Evolutionary conservation across 2,329 filamentous ascomycete species (phyloP), one percentile per base, ranked within the genome.

Genomic region (Leptographium flavum): DNA sequence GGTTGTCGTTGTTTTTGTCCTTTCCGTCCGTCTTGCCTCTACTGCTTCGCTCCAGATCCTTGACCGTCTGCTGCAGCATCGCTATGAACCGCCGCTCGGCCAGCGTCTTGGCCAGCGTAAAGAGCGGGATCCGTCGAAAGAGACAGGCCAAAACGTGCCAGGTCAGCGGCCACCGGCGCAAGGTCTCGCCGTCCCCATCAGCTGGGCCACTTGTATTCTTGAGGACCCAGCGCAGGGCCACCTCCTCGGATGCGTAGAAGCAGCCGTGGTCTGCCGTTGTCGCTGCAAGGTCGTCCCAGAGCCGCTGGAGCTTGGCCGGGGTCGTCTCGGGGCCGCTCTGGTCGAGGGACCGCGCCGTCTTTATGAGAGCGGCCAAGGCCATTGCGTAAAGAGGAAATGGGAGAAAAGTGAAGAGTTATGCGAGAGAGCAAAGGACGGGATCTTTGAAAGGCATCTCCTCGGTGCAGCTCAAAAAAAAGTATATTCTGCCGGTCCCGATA

Each of bases 61-160:
- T 69, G 40, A 87, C 61, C 0, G 80, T 75, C 53, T 76, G 73
- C 53, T 80, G 76, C 36, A 93, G 58, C 10, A 86, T 73, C 1
- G 64, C 61, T 30, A 83, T 63, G 44, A 93, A 85, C 39, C 76
- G 72, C 46, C 80, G 70, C 47, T 87, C 79, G 21, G 76, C 78
- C 7, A 94, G 68, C 4, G 83, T 77, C 47, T 79, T 78, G 9
- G 84, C 83, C 22, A 85, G 67, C 11, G 76, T 79, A 39, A 82
- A 79, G 0, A 78, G 65, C 0, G 84, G 80, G 17, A 90, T 74
- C n/a, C 76, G 65, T 42, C 69, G 65, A 45, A 85, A 70, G 40
- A 82, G 66, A 47, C 70, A 71, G 38, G 68, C 66, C 22, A 87
- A 58, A 31, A 87, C 69, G 27, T 64, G 67, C 83, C 77, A 81